Evolutionary conservation across 2,329 filamentous ascomycete species (phyloP).

Genomic region (Macrophomina tecta): DNA sequence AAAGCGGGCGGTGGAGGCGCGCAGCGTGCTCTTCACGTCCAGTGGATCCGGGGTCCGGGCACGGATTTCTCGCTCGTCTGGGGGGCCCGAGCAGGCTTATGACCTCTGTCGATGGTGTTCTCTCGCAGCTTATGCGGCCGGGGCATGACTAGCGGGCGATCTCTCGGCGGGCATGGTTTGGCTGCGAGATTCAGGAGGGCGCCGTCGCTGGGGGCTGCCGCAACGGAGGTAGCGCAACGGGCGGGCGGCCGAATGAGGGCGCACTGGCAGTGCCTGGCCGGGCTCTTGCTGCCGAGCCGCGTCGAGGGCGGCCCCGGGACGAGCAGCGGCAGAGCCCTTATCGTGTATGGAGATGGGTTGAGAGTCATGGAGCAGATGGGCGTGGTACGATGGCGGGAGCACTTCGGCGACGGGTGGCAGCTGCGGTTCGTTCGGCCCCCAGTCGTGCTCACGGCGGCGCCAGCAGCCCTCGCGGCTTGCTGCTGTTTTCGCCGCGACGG

Average conservation of each 20-base stretch:
- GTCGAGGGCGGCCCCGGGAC: neutral
- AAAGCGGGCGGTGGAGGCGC: neutral
- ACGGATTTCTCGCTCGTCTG: neutral
- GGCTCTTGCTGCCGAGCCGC: conserved; percentile 2
- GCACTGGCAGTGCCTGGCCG: neutral
- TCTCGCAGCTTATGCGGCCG: neutral
- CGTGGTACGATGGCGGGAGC: conserved; percentile 16
- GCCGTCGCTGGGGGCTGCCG: conserved; percentile 17
- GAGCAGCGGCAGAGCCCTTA: neutral
- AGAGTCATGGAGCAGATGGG: conserved; percentile 18
- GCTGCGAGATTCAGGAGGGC: conserved; percentile 18
- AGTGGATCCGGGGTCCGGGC: neutral
- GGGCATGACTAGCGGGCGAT: conserved; percentile 20
- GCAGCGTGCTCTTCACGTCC: neutral
- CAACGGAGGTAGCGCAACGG: conserved; percentile 16
- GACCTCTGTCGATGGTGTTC: conserved; percentile 11
- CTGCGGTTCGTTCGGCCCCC: neutral
- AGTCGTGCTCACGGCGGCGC: neutral
- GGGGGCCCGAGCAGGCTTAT: conserved; percentile 16
- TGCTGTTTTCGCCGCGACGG: neutral
- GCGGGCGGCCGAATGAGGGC: neutral
- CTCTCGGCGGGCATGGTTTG: neutral
- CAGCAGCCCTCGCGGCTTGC: neutral
- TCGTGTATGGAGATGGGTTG: neutral
- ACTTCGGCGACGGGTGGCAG: neutral